Conservation (phyloP, 768 basidiomycete species). For the Agaricus sinodeliciosus region DNA sequence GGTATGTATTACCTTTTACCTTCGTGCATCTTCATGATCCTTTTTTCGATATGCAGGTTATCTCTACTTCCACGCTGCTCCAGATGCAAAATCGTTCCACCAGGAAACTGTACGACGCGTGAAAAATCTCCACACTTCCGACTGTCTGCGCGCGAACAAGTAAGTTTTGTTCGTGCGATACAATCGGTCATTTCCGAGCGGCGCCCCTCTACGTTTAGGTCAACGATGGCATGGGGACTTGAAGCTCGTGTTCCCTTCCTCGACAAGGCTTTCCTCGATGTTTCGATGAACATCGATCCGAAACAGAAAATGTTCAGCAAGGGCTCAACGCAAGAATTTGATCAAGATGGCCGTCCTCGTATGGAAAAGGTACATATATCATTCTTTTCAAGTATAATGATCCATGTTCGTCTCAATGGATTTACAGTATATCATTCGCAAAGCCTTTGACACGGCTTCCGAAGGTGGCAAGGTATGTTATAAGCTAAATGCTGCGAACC, state of each 20-base stretch:
- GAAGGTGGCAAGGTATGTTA: conserved; percentile 55
- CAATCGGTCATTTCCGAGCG: not conserved
- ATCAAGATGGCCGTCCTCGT: conserved; percentile 79
- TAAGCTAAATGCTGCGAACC: not conserved
- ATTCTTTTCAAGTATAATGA: not conserved
- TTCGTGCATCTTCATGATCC: not conserved
- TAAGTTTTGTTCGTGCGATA: conserved; percentile 23
- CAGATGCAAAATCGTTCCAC: conserved; percentile 82
- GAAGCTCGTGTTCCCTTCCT: conserved; percentile 99
- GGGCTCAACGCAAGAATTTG: conserved; percentile 63
- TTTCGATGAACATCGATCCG: conserved; percentile 85
- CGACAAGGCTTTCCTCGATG: conserved; percentile 93
- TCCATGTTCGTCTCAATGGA: conserved; percentile 8
- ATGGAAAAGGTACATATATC: conserved; percentile 85
- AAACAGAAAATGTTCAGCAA: conserved; percentile 87
- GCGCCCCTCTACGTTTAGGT: conserved; percentile 35
- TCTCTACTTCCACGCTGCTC: conserved; percentile 99
- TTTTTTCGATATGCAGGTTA: conserved; percentile 54
- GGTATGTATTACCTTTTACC: conserved; percentile 36
- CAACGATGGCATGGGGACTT: conserved; percentile 99
- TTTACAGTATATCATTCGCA: conserved; percentile 82
- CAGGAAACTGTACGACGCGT: conserved; percentile 92
- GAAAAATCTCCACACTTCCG: conserved; percentile 95
- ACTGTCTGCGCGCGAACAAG: conserved; percentile 99
- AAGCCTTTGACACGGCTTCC: conserved; percentile 86